Evolutionary conservation across 2,329 filamentous ascomycete genomes (phyloP), one percentile per base, ranked within the genome.

Genomic region (Chalara sp.): DNA sequence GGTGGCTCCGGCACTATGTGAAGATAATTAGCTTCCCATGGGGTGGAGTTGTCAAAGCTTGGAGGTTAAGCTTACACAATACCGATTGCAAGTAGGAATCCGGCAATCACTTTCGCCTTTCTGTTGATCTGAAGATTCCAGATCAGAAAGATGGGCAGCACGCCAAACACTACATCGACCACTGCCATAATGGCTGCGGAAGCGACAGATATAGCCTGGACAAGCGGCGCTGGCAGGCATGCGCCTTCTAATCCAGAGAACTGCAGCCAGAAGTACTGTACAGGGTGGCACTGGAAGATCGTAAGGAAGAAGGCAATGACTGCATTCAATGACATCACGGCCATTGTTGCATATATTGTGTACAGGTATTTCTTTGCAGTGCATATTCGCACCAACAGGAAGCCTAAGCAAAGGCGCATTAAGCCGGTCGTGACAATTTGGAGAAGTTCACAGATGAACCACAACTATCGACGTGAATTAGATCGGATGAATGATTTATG

Each of bases 321-420:
- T 13, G 52, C 49, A 12, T 44, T 29, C 3, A 55, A 7, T 2
- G 44, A 45, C 41, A 56, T 56, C 7, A 48, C 39, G 11, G 10
- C 11, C 55, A 56, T 50, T 7, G 55, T 49, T 10, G 33, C 31
- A 11, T 29, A 30, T 29, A 56, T 56, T 12, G 40, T 50, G 43
- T 46, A 53, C 7, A 49, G 28, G 13, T 55, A 49, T 11, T 7
- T 5, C 13, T 50, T 54, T 1, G n/a, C 12, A 4, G 33, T 35
- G 39, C 45, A 45, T 37, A 55, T 51, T n/a, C 55, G 45, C 8
- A 53, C 41, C 3, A 58, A 50, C 42, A 55, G 56, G 48, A 52
- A 53, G n/a, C 53, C 56, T 28, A 58, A 47, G n/a, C 52, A 58
- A 6, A 58, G 51, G 8, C 56, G 56, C 35, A 56, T 56, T n/a